Evolutionary conservation across 176 grass and related monocot genomes (phyloP), one percentile per base, ranked within the genome.

Genomic region (Aegilops bicornis): DNA sequence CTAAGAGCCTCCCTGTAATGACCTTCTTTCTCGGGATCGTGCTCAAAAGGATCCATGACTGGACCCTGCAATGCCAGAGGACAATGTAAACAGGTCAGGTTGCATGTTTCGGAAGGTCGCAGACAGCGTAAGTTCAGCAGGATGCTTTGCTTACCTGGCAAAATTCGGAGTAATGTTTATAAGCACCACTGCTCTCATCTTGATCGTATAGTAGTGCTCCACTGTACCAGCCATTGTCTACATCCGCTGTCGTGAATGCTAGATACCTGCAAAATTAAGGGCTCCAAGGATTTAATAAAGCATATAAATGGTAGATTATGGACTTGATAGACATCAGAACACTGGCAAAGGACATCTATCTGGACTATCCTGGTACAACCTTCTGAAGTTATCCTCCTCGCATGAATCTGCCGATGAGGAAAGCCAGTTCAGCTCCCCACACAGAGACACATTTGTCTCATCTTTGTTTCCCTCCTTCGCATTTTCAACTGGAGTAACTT

Each of bases 371-470:
- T 62, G 76, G 42, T 88, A 59, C 81, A 60, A 99, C 97, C 90
- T 96, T 94, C 86, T 91, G 40, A 99, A 96, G 66, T 87, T 91
- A 59, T 96, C 93, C 81, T 98, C 96, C 84, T 99, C 97, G 6
- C 87, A 96, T 76, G 62, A 89, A 88, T 90, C 88, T 19, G 78
- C 73, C 7, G 91, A 22, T 2, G 82, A 87, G 72, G 87, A 94
- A 61, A 94, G 87, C 87, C 90, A 99, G 89, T 85, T 94, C 66
- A 94, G 69, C 24, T 94, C 92, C 27, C 76, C 90, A 74, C 78
- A 87, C 32, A 81, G 54, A 85, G 82, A 79, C 47, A 73, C 72
- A 79, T 85, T 78, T 20, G 64, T 39, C 10, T 86, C 92, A 39
- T 91, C 86, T 78, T 14, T 77, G 81, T 71, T 76, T 66, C 58